Conservation (phyloP, 345 rosid genomes). For the Bruguiera gymnorhiza region DNA sequence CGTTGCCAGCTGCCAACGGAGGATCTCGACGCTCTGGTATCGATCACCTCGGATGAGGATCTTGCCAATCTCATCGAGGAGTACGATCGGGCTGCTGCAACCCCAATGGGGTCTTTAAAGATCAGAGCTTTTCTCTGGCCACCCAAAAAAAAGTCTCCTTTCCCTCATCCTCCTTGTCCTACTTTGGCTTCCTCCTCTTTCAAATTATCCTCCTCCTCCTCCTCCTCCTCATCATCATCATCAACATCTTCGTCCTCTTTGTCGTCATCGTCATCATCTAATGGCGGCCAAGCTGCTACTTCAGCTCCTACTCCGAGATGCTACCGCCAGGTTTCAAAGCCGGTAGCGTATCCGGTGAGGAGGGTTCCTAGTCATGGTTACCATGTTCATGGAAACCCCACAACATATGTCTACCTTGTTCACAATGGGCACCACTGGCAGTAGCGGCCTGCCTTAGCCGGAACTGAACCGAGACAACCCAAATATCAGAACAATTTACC, state of each 20-base stretch:
- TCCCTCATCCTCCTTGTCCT: not conserved
- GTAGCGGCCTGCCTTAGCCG: constrained; percentile 23
- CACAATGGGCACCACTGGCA: constrained; percentile 64
- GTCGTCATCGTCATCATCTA: constrained; percentile 14
- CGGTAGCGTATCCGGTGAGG: constrained; percentile 22
- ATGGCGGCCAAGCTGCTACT: not conserved
- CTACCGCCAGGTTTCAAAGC: constrained; percentile 23
- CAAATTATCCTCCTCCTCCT: constrained; percentile 16
- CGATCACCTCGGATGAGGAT: constrained; percentile 83
- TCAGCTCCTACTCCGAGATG: constrained; percentile 36
- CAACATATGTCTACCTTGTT: constrained; percentile 46
- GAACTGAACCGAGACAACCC: constrained; percentile 5
- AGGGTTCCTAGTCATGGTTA: constrained; percentile 35
- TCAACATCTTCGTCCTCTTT: constrained; percentile 41
- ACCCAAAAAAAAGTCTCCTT: constrained; percentile 34
- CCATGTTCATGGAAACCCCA: constrained; percentile 46
- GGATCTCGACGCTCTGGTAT: constrained; percentile 82
- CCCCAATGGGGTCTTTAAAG: constrained; percentile 34
- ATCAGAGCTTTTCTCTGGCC: constrained; percentile 73
- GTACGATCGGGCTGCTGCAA: constrained; percentile 52
- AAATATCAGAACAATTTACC: not conserved
- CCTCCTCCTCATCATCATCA: constrained; percentile 19
- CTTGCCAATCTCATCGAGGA: constrained; percentile 80
- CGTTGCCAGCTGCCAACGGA: constrained; percentile 87
- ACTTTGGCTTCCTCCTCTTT: constrained; percentile 6